Evolutionary conservation across 306 rosid genomes (phyloP), one percentile per base, ranked within the genome.

Genomic region (Pyrus communis): DNA sequence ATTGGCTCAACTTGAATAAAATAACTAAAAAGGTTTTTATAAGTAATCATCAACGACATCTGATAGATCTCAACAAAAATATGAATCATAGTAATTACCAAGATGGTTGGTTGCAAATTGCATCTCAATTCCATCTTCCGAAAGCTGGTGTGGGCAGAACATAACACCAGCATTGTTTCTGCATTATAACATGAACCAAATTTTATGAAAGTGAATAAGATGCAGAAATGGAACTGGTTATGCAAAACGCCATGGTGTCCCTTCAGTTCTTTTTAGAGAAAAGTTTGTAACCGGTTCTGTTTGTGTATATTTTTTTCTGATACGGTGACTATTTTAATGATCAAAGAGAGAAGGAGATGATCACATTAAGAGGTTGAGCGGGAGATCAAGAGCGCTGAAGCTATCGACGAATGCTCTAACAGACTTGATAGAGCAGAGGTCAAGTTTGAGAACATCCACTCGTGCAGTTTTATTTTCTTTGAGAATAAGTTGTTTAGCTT

Each of bases 131-230:
- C 91, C 96, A 81, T 95, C 97, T 54, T 88, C 81, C 22, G 97
- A 85, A 18, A 88, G 84, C 83, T 78, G 83, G 79, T 84, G 90
- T 13, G 97, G 97, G 73, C 99, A 92, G 82, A 95, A 95, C 99
- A 95, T 92, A 40, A 95, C 86, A 55, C 99, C 97, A 71, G 97
- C 99, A 75, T 95, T 95, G 92, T 95, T 95, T 95, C 99, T 95
- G 83, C 81, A 86, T 85, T 27, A 51, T 0, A 28, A 38, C 62
- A 46, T 46, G 45, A 73, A 30, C 51, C n/a, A 58, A 69, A 61
- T 35, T 78, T 33, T 55, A 45, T 62, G 25, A 80, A 76, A 61
- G 3, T 22, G 35, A 14, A 52, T 25, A 9, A 35, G 18, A 51
- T 6, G 61, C 59, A 66, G 1, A 64, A 46, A 46, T 14, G 0